Evolutionary conservation across 2,329 filamentous ascomycete species (phyloP), one percentile per base, ranked within the genome.

Genomic region (Herpotrichia juniperi): DNA sequence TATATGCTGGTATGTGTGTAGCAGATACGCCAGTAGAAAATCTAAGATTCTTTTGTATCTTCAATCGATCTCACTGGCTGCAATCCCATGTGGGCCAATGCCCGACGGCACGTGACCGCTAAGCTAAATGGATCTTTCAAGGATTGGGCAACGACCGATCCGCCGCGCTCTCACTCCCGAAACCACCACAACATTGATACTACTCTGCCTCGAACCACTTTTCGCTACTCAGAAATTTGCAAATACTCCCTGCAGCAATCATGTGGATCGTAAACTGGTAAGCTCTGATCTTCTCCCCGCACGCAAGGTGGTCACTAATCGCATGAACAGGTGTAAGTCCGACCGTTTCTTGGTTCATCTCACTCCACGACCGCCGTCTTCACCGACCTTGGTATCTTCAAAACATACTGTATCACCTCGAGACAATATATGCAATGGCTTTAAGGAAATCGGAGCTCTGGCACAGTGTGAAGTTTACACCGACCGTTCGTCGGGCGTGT

Each of bases 261-360:
- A 96, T 96, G 91, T 96, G 91, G 90, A 90, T 96, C 76, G 79
- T 96, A 74, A 91, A 93, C 85, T 96, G 91, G 91, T 94, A 53
- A 59, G 55, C 48, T 21, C 24, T 11, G 8, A 3, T 9, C 26
- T 26, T 8, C 16, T 2, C 22, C 12, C 3, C 9, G 5, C 4
- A 16, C n/a, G 14, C 10, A 11, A 46, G 25, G 14, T 24, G 25
- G 19, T 24, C 49, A 46, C 57, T 65, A 49, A 67, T 39, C n/a
- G 46, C 32, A 50, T 47, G 24, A 37, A 54, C 52, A 70, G 67
- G 67, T 69, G 67, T 70, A 69, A 67, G 67, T 66, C 42, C 46
- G 50, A 37, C 47, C 37, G 32, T 37, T 26, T 52, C 26, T 28
- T 26, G 42, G 42, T 42, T 39, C 32, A 32, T 42, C 22, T 19